Evolutionary conservation across 768 basidiomycete genomes (phyloP).

Genomic region (Tricholomella constricta): DNA sequence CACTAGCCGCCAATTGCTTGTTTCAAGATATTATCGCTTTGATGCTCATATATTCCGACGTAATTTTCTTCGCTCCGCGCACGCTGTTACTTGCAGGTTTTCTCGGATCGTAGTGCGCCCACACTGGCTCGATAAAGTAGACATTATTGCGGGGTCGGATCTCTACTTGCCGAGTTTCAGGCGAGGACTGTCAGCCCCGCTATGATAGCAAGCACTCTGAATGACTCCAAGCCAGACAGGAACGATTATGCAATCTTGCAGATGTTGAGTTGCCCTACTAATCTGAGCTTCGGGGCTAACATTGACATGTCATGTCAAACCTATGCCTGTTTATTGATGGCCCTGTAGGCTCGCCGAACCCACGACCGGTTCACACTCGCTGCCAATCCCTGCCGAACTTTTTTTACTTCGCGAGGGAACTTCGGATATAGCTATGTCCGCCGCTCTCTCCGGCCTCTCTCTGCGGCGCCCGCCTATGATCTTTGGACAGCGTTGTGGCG

Average conservation of each 20-base stretch:
- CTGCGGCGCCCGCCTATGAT: slow-evolving; percentile 7
- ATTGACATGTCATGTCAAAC: slow-evolving; percentile 24
- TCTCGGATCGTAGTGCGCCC: neutral
- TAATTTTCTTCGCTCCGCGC: too few species aligned
- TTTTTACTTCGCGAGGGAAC: slow-evolving; percentile 10
- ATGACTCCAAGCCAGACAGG: neutral
- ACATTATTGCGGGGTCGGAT: slow-evolving; percentile 12
- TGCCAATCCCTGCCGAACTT: slow-evolving; percentile 4
- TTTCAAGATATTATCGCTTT: too few species aligned
- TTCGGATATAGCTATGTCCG: slow-evolving; percentile 13
- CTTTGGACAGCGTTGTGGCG: slow-evolving; percentile 9
- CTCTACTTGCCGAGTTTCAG: neutral
- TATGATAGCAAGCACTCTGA: neutral
- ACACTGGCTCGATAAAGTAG: neutral
- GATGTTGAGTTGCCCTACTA: neutral
- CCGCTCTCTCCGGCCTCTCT: slow-evolving; percentile 4
- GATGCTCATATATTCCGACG: too few species aligned
- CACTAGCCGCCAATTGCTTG: too few species aligned
- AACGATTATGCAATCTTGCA: neutral
- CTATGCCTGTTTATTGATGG: slow-evolving; percentile 13
- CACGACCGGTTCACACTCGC: slow-evolving; percentile 5
- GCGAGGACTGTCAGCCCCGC: neutral
- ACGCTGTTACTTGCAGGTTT: neutral
- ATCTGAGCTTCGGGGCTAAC: slow-evolving; percentile 6
- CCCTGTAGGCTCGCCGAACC: slow-evolving; percentile 4